Base-by-base conservation (phyloP, 257 asterid species). In the Solanum pimpinellifolium region DNA sequence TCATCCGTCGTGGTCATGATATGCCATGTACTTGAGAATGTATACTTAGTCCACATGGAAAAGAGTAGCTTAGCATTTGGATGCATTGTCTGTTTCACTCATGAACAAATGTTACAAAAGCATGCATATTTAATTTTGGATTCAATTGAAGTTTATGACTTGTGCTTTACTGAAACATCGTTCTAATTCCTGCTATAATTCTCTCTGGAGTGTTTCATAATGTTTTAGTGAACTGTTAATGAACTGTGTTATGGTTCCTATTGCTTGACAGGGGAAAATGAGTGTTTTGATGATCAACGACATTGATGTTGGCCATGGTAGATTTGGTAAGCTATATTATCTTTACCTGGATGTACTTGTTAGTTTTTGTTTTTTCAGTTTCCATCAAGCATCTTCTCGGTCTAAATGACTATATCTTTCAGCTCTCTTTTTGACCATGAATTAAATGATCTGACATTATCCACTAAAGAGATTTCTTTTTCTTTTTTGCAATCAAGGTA, bases 241-340 rank as follows among this genome's bases (percentile, higher is more conserved):
- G 37, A 84, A 68, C 65, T 90, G 33, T 60, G 33, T 7, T 47
- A 33, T 83, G 83, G 41, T 88, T 89, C 72, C 68, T 85, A 88
- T 62, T 85, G 31, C 65, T 77, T 87, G 84, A 49, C 95, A 96
- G 98, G 99, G 99, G 49, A 95, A 96, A 85, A 91, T 96, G 98
- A 96, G 99, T 90, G 94, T 98, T 90, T 92, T 95, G 95, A 91
- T 96, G 98, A 91, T 96, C 92, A 96, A 96, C 86, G 98, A 96
- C 88, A 93, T 96, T 89, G 98, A 96, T 89, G 99, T 98, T 70
- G 99, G 99, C 86, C 93, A 95, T 86, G 99, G 98, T 87, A 94
- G 98, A 95, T 96, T 93, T 88, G 98, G 99, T 96, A 90, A 92
- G 98, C 89, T 82, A 74, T 66, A 83, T 59, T 35, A 49, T 66